Evolutionary conservation across 2,329 filamentous ascomycete genomes (phyloP).

Genomic region (Fusarium phyllophilum): DNA sequence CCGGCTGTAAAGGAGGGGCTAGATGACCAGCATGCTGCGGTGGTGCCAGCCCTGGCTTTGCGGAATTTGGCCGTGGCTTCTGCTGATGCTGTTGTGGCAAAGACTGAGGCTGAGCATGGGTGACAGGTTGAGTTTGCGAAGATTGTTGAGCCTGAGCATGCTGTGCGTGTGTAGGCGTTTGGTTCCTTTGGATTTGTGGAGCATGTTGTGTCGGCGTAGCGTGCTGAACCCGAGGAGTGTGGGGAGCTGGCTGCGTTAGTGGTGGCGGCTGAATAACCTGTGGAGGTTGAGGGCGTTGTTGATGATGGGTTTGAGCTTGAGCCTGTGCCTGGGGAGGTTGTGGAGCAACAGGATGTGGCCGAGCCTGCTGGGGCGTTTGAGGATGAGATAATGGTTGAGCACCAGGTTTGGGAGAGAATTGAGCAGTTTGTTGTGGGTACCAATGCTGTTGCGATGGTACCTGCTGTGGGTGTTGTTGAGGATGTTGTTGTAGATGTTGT

Average conservation of each 20-base stretch:
- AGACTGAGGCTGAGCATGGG: constrained; percentile 31
- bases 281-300: constrained; percentile 30
- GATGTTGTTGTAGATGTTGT: constrained; percentile 26
- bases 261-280: constrained; percentile 16
- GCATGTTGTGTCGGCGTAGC: constrained; percentile 31
- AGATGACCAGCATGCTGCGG: constrained; percentile 51
- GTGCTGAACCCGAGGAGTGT: constrained; percentile 34
- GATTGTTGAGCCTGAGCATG: constrained; percentile 24
- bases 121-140: constrained; percentile 31
- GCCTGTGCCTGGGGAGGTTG: constrained; percentile 36
- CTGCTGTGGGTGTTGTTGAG: constrained; percentile 29
- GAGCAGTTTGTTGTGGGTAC: constrained; percentile 35
- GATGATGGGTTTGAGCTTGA: constrained; percentile 28
- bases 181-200: constrained; percentile 36
- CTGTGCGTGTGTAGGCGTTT: constrained; percentile 19
- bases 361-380: constrained; percentile 37
- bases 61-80: constrained; percentile 38
- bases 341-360: constrained; percentile 32
- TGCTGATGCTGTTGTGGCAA: constrained; percentile 35
- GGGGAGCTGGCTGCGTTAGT: constrained; percentile 29
- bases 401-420: constrained; percentile 35
- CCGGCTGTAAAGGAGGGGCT: constrained; percentile 50
- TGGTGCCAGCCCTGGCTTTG: constrained; percentile 48
- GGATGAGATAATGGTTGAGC: constrained; percentile 38
- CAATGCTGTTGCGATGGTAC: constrained; percentile 33